Conservation (phyloP, 495 filamentous ascomycete genomes). For the Jackrogersella multiformis region DNA sequence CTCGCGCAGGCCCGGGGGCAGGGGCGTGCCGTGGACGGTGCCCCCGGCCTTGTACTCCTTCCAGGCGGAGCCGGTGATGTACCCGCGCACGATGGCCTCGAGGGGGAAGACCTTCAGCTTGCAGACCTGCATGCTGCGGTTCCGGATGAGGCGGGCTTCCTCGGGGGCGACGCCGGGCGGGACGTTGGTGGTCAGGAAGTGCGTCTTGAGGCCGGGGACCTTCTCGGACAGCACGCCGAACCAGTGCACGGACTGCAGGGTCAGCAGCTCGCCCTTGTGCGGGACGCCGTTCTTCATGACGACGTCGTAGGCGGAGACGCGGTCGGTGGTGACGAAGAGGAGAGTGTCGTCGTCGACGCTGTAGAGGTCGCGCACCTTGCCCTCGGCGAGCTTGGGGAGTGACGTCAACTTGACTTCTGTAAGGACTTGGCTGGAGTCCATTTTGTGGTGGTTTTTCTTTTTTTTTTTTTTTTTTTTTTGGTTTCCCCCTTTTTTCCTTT, state of each 20-base stretch:
- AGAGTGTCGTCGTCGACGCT: constrained; percentile 76
- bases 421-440: constrained; percentile 17
- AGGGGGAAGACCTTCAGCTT: constrained; percentile 83
- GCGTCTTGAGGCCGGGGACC: constrained; percentile 75
- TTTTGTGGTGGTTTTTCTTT: neutral
- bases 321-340: constrained; percentile 89
- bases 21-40: constrained; percentile 81
- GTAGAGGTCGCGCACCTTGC: constrained; percentile 89
- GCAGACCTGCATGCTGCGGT: constrained; percentile 84
- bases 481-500: neutral
- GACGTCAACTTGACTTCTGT: constrained; percentile 20
- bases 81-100: constrained; percentile 84
- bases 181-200: constrained; percentile 76
- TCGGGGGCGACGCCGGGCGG: constrained; percentile 60
- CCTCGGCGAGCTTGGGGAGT: constrained; percentile 37
- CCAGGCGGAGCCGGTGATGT: constrained; percentile 95
- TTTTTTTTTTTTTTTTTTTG: neutral
- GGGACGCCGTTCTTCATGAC: constrained; percentile 90
- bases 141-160: constrained; percentile 64
- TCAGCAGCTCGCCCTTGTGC: constrained; percentile 84
- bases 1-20: constrained; percentile 73
- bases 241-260: constrained; percentile 85
- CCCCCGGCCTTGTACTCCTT: constrained; percentile 72
- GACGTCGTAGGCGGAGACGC: constrained; percentile 95
- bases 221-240: constrained; percentile 73